These are phyloP conservation scores for Wickerhamiella qilinensis DNA, from an alignment of 805 yeast genomes.

Conservation along the genomic window DNA sequence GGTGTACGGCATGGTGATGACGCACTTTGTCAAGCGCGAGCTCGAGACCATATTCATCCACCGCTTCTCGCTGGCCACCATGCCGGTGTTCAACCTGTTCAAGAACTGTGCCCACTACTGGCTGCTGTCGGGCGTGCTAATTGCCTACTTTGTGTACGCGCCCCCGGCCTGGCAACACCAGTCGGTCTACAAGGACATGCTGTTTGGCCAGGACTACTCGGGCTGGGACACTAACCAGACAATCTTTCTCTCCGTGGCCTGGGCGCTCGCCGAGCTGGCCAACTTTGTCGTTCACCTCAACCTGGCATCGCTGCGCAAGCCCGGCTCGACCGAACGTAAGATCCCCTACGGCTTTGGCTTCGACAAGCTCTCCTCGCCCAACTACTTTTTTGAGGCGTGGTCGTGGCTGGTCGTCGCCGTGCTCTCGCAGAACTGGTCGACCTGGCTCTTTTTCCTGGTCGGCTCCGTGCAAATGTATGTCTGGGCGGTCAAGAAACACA, in stretches of 20 bases:
- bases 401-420: conserved; percentile 60
- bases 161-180: conserved; percentile 21
- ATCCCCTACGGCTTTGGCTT: conserved; percentile 82
- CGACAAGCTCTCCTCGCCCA: conserved; percentile 72
- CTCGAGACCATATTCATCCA: conserved; percentile 75
- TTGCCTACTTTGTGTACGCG: conserved; percentile 35
- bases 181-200: conserved; percentile 5
- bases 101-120: conserved; percentile 87
- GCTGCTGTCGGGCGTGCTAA: conserved; percentile 62
- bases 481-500: conserved; percentile 86
- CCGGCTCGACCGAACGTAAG: conserved; percentile 40
- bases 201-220: conserved; percentile 15
- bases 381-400: conserved; percentile 75
- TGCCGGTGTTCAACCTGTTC: conserved; percentile 80
- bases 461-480: conserved; percentile 70
- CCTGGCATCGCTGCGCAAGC: conserved; percentile 38
- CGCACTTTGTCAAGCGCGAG: conserved; percentile 81
- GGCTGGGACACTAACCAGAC: conserved; percentile 6
- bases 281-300: conserved; percentile 59
- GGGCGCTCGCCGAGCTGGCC: conserved; percentile 44
- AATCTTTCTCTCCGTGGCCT: conserved; percentile 12
- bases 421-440: conserved; percentile 61
- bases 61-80: conserved; percentile 71
- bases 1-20: conserved; percentile 39
- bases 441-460: conserved; percentile 52